Evolutionary conservation across 2,329 filamentous ascomycete genomes (phyloP).

Genomic region (Aspergillus costaricaensis): DNA sequence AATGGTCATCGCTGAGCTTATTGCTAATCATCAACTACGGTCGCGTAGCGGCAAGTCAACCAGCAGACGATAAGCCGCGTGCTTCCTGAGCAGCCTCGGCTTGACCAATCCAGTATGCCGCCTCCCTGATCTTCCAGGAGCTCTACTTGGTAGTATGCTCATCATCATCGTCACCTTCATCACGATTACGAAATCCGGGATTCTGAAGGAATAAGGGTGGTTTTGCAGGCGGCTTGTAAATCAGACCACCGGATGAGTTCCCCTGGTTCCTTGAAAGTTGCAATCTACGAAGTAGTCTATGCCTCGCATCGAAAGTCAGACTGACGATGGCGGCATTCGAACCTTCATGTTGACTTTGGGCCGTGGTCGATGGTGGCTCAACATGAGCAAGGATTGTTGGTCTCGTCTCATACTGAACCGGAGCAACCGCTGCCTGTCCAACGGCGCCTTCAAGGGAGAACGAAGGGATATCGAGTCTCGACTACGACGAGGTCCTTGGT

Average conservation of each 20-base stretch:
- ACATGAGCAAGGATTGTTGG: slow-evolving; percentile 1
- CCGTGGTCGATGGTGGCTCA: not conserved
- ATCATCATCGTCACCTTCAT: not conserved
- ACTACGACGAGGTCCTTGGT: not conserved
- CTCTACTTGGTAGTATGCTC: not conserved
- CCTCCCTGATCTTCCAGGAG: not conserved
- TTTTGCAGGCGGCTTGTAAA: not conserved
- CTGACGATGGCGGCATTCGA: not conserved
- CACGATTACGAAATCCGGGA: slow-evolving; percentile 1
- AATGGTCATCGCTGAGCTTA: slow-evolving; percentile 4
- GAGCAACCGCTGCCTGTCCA: not conserved
- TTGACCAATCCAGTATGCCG: not conserved
- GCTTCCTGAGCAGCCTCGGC: not conserved
- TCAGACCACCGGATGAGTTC: not conserved
- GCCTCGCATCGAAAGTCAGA: not conserved
- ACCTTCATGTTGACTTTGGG: not conserved
- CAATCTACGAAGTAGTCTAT: not conserved
- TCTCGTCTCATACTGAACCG: not conserved
- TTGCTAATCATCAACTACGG: not conserved
- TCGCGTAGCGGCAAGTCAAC: not conserved
- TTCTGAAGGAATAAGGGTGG: not conserved
- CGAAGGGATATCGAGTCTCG: not conserved
- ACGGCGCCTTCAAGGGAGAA: not conserved
- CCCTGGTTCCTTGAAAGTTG: not conserved
- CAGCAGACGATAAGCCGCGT: not conserved